Base-by-base conservation (phyloP, 1,139 yeast species). In the Debaryomyces coudertii region DNA sequence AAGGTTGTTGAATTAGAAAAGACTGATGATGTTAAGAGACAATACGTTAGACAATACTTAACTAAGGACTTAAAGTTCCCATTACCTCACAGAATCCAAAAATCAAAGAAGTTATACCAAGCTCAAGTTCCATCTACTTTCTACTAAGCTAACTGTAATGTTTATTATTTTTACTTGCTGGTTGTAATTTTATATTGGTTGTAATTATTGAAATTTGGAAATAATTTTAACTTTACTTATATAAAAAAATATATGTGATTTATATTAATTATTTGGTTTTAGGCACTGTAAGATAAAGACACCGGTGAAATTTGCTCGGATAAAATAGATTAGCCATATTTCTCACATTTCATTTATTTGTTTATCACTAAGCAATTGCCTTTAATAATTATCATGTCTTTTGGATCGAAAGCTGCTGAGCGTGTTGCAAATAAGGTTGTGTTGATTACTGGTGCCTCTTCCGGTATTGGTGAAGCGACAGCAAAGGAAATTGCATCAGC, bases 1-100 rank as follows among this genome's bases (percentile, higher is more conserved):
- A 93, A 93, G 90, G 98, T 93, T 76, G 98, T 92, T 74, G 98
- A 93, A 83, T 85, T 93, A 71, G 96, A 87, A 79, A 92, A 90
- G 87, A 84, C 95, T 64, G 96, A 88, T 58, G 99, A 93, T 69
- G 97, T 93, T 76, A 93, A 90, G 93, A 90, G 99, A 82, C 97
- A 90, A 80, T 92, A 93, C 95, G 85, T 90, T 76, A 92, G 85
- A 82, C 99, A 95, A 85, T 90, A 87, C 85, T 84, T 92, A 76
- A 69, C 93, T 73, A 88, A 90, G 82, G 95, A 86, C 81, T 88
- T 93, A 80, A 90, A 90, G 82, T 93, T 93, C 97, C 99, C 99
- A 83, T 89, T 93, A 76, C 98, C 99, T 71, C 99, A 95, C 96
- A 92, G 99, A 83, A 85, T 92, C 76, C 88, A 82, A 79, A 92